These are phyloP conservation scores for Zygotorulaspora sp. DNA, from an alignment of 805 yeast species.

Conservation along the genomic window DNA sequence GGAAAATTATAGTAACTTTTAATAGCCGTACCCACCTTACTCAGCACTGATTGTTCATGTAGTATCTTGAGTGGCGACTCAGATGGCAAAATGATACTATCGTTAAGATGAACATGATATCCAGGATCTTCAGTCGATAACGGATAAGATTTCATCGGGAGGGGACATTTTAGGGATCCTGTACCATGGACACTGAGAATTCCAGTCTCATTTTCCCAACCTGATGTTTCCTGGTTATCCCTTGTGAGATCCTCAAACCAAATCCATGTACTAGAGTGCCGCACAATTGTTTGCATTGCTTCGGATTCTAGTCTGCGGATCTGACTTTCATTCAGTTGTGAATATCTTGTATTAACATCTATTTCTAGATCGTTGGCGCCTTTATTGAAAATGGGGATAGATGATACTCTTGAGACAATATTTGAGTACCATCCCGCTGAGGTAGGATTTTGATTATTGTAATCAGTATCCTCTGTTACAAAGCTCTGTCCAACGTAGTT, in stretches of 20 bases:
- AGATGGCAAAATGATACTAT: constrained; percentile 32
- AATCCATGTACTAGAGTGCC: constrained; percentile 29
- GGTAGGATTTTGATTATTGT: constrained; percentile 1
- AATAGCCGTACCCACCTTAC: constrained; percentile 35
- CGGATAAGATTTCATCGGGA: constrained; percentile 27
- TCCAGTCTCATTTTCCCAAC: constrained; percentile 20
- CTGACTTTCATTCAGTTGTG: constrained; percentile 28
- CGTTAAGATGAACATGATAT: constrained; percentile 24
- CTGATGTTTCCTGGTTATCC: constrained; percentile 10
- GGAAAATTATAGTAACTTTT: constrained; percentile 38
- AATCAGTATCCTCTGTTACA: neutral
- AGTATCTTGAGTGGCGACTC: constrained; percentile 25
- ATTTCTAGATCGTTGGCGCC: constrained; percentile 7
- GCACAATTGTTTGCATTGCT: constrained; percentile 22
- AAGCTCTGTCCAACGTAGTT: too few species aligned
- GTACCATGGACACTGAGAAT: constrained; percentile 29
- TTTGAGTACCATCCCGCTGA: constrained; percentile 17
- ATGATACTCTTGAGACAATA: constrained; percentile 13
- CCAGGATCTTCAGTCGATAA: constrained; percentile 14
- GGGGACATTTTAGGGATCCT: constrained; percentile 29
- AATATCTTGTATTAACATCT: constrained; percentile 23
- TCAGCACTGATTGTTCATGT: constrained; percentile 34
- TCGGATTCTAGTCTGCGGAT: constrained; percentile 26
- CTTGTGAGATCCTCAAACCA: constrained; percentile 32
- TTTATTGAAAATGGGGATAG: constrained; percentile 11